Evolutionary conservation across 768 basidiomycete species (phyloP).

Genomic region (Termitomyces sp.): DNA sequence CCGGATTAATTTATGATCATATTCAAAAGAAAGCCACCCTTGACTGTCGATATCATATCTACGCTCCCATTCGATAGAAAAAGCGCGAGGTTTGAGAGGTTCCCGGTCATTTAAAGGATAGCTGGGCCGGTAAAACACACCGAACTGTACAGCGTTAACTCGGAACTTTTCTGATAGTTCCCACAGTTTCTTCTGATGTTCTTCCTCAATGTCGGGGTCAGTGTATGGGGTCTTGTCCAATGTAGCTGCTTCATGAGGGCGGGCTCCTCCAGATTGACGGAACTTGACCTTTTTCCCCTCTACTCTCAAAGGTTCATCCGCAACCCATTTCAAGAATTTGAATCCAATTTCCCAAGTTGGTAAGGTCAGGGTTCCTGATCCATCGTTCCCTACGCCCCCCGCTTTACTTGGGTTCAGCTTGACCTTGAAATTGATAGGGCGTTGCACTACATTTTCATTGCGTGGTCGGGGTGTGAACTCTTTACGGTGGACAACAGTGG

Average conservation of each 20-base stretch:
- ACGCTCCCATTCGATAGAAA: constrained; percentile 68
- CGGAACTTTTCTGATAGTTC: constrained; percentile 44
- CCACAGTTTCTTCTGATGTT: constrained; percentile 36
- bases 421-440: constrained; percentile 56
- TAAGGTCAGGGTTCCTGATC: constrained; percentile 36
- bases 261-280: constrained; percentile 7
- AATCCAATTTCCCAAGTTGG: constrained; percentile 31
- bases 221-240: constrained; percentile 52
- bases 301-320: constrained; percentile 35
- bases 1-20: constrained; percentile 61
- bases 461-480: constrained; percentile 35
- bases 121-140: constrained; percentile 41
- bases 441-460: constrained; percentile 21
- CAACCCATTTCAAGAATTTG: constrained; percentile 41
- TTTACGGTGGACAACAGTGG: constrained; percentile 49
- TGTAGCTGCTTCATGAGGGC: constrained; percentile 20
- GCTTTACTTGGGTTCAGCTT: constrained; percentile 40
- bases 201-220: constrained; percentile 47
- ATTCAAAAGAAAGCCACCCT: constrained; percentile 57
- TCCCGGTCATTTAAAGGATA: constrained; percentile 23
- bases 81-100: constrained; percentile 37
- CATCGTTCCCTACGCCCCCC: constrained; percentile 52
- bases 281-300: constrained; percentile 36
- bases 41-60: constrained; percentile 39
- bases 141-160: constrained; percentile 62